A percentile compares a stretch with the other conserved stretches of the same genome.
Evolutionary conservation across 257 asterid genomes (phyloP).

Genomic region (Solanum gandarillasii): DNA sequence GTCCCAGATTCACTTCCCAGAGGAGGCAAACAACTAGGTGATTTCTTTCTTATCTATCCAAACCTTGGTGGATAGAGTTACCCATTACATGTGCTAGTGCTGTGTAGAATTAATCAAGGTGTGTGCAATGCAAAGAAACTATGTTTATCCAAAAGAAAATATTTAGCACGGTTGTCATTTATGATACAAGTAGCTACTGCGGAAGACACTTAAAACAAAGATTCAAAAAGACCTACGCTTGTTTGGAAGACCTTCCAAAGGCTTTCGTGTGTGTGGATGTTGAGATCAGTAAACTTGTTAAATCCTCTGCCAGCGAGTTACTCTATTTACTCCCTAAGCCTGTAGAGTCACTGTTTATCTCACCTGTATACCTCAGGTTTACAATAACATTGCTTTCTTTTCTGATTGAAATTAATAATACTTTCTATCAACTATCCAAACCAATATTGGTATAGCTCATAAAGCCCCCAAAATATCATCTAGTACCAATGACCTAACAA

Average conservation of each 20-base stretch:
- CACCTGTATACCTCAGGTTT: neutral
- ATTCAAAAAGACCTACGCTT: neutral
- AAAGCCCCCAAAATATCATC: neutral
- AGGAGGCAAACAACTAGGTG: neutral
- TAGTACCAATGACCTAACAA: neutral
- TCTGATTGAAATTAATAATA: neutral
- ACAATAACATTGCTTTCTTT: neutral
- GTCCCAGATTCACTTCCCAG: neutral
- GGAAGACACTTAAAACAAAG: neutral
- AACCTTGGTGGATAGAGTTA: neutral
- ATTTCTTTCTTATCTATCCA: neutral
- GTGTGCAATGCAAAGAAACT: neutral
- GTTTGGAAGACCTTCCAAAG: neutral
- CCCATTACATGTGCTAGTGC: neutral
- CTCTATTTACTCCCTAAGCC: no score
- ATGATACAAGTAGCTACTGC: neutral
- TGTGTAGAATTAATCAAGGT: neutral
- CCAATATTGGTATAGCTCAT: neutral
- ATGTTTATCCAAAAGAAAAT: neutral
- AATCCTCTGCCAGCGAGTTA: no score
- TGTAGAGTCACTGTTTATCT: no score
- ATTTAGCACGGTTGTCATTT: neutral
- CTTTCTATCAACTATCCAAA: neutral
- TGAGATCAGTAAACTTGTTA: no score
- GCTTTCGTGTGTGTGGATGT: no score